These are phyloP conservation scores for Amanita phalloides DNA, from an alignment of 768 basidiomycete species.

Conservation along the genomic window DNA sequence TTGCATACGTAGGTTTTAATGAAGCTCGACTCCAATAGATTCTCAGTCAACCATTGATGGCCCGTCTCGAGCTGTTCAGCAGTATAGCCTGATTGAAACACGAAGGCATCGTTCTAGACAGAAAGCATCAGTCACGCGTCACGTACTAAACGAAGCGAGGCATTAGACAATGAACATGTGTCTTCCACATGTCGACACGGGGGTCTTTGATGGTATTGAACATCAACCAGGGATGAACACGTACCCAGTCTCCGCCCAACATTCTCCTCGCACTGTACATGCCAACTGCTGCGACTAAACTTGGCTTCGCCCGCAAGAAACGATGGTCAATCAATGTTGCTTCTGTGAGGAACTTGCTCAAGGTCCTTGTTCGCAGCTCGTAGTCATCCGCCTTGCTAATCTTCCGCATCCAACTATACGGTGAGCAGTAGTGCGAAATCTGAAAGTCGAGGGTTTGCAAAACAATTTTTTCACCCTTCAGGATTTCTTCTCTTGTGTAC, in stretches of 20 bases:
- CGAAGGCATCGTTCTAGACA: slow-evolving; percentile 75
- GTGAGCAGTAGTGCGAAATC: slow-evolving; percentile 95
- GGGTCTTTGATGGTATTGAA: slow-evolving; percentile 8
- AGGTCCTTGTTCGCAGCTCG: slow-evolving; percentile 92
- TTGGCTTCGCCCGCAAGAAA: slow-evolving; percentile 90
- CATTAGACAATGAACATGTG: slow-evolving; percentile 9
- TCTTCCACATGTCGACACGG: slow-evolving; percentile 6
- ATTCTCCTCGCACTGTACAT: slow-evolving; percentile 96
- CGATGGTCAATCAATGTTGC: slow-evolving; percentile 88
- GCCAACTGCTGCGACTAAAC: slow-evolving; percentile 87
- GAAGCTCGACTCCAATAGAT: slow-evolving; percentile 72
- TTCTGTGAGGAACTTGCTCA: slow-evolving; percentile 97
- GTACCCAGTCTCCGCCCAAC: slow-evolving; percentile 94
- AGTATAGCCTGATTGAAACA: slow-evolving; percentile 87
- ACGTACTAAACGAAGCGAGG: slow-evolving; percentile 2
- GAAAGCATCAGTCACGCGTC: slow-evolving; percentile 28
- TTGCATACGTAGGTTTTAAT: slow-evolving; percentile 81
- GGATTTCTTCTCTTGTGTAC: slow-evolving; percentile 89
- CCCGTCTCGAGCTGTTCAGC: slow-evolving; percentile 81
- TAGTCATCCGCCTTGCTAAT: slow-evolving; percentile 99
- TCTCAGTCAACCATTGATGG: slow-evolving; percentile 72
- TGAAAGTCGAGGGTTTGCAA: slow-evolving; percentile 92
- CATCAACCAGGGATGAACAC: slow-evolving; percentile 20
- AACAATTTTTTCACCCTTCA: slow-evolving; percentile 96
- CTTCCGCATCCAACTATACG: slow-evolving; percentile 97